Evolutionary conservation across 306 rosid genomes (phyloP).

Genomic region (Glycyrrhiza uralensis): DNA sequence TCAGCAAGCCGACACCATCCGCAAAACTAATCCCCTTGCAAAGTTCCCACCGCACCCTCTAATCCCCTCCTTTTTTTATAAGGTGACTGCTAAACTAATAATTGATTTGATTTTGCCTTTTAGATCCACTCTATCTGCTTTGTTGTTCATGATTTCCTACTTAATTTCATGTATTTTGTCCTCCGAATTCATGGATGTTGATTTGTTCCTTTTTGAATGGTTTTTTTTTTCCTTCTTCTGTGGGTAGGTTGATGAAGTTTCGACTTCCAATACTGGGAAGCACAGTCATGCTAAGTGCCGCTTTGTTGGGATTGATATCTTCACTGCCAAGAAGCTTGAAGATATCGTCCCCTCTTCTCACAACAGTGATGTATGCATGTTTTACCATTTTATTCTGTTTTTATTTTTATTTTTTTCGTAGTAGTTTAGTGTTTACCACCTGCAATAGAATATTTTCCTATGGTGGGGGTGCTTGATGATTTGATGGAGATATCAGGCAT

Average conservation of each 20-base stretch:
- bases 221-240: not conserved
- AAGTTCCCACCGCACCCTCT: slow-evolving; percentile 34
- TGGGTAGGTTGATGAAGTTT: slow-evolving; percentile 35
- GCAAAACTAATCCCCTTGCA: slow-evolving; percentile 69
- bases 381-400: not conserved
- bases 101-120: not conserved
- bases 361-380: slow-evolving; percentile 54
- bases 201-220: not conserved
- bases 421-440: not conserved
- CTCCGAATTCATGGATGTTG: not conserved
- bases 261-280: slow-evolving; percentile 34
- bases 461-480: too few species aligned
- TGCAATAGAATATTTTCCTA: not conserved
- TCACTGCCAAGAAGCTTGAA: slow-evolving; percentile 58
- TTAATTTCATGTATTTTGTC: not conserved
- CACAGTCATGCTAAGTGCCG: slow-evolving; percentile 48
- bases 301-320: slow-evolving; percentile 66
- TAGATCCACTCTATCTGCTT: not conserved
- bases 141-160: not conserved
- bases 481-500: too few species aligned
- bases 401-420: not conserved
- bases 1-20: slow-evolving; percentile 69
- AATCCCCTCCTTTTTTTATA: not conserved
- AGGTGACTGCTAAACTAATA: not conserved
- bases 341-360: slow-evolving; percentile 73